These are phyloP conservation scores for Jacaranda copaia DNA, from an alignment of 257 asterid genomes.

Conservation along the genomic window DNA sequence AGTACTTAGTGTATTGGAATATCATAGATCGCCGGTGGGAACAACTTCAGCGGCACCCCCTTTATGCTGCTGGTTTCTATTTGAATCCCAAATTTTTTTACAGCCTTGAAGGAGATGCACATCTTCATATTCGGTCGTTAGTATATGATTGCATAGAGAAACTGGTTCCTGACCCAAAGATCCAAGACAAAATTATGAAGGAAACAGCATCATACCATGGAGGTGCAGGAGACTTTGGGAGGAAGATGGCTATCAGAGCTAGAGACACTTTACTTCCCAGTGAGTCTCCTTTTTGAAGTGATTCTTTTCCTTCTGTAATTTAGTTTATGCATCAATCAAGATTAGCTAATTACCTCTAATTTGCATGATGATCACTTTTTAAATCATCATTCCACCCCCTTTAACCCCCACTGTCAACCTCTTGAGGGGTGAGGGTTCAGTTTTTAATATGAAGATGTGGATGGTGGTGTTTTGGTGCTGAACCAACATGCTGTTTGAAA, in stretches of 20 bases:
- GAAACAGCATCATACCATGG: conserved; percentile 79
- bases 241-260: conserved; percentile 95
- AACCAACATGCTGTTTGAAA: neutral
- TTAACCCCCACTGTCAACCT: neutral
- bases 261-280: conserved; percentile 86
- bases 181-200: conserved; percentile 82
- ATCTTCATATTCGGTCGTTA: conserved; percentile 74
- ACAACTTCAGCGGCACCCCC: conserved; percentile 80
- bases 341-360: neutral
- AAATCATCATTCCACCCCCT: neutral
- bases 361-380: conserved; percentile 1
- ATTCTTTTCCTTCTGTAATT: neutral
- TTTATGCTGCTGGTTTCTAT: conserved; percentile 92
- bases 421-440: neutral
- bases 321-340: neutral
- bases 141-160: conserved; percentile 89
- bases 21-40: conserved; percentile 92
- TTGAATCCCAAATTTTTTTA: conserved; percentile 90
- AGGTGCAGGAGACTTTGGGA: conserved; percentile 88
- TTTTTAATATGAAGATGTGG: neutral
- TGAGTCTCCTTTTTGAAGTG: conserved; percentile 43
- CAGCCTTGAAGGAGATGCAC: conserved; percentile 78
- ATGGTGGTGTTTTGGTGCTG: conserved; percentile 18
- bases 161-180: conserved; percentile 76
- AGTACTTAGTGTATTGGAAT: conserved; percentile 76